phyloP scores from a whole-genome alignment of 2,329 filamentous ascomycete species.

The Colletotrichum graminicola region DNA sequence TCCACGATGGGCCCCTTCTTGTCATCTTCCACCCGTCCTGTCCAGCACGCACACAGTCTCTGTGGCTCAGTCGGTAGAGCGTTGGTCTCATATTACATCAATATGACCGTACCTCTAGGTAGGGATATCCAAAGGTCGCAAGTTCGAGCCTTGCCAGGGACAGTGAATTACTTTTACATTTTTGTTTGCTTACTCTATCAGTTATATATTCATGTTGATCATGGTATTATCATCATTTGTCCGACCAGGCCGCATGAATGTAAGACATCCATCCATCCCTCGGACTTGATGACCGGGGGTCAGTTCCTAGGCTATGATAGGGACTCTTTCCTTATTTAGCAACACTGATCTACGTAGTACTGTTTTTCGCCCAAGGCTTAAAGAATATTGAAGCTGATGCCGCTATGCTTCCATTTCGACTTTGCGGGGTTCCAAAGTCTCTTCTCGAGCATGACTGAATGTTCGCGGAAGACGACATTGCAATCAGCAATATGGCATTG shows the following conservation, averaged over 20 bases:
- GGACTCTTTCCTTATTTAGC: not conserved
- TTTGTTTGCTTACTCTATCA: not conserved
- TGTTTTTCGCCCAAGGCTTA: not conserved
- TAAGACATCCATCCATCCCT: not conserved
- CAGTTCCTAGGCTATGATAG: not conserved
- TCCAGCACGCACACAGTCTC: not conserved
- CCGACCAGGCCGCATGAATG: not conserved
- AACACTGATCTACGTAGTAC: no score
- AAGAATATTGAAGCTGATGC: conserved; percentile 6
- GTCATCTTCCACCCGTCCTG: no score
- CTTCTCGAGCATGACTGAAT: not conserved
- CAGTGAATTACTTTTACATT: not conserved
- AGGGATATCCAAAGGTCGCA: conserved; percentile 33
- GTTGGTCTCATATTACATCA: conserved; percentile 23
- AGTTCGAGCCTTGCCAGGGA: conserved; percentile 34
- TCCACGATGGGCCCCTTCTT: no score
- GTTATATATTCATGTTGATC: not conserved
- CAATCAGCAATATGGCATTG: not conserved
- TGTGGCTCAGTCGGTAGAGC: conserved; percentile 35
- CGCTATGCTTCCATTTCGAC: not conserved
- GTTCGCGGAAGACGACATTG: conserved; percentile 11
- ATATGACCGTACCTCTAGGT: conserved; percentile 1
- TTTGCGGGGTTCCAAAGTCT: not conserved
- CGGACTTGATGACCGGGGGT: not conserved
- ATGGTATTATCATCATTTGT: accelerated